Base-by-base conservation (phyloP, 257 asterid genomes). In the Mitragyna speciosa region DNA sequence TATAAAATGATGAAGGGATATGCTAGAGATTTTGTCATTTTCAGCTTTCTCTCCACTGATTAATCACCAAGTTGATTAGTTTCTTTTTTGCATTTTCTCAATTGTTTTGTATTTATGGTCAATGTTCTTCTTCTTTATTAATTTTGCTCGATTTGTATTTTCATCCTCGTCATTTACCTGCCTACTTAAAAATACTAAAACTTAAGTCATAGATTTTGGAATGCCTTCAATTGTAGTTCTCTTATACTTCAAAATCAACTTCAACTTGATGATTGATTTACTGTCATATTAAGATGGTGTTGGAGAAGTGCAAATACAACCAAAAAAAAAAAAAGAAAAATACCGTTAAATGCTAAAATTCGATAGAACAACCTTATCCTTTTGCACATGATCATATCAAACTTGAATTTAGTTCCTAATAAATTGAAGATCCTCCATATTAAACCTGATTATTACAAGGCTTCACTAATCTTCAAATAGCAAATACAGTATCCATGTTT, bases 31-130 rank as follows among this genome's bases (percentile, higher is more conserved):
- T 10, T 45, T 41, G 84, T 17, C 12, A 76, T 81, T 54, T 76
- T 45, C 66, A 81, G 84, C 70, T 76, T 81, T 70, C 73, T 81
- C 7, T 75, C 76, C 17, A 51, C 76, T 12, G 80, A 80, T 80
- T 52, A 71, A 73, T 73, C 63, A 7, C 26, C 67, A 17, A 17
- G 70, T 58, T 22, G 51, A 45, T 16, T 56, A 78, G 70, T 54
- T 52, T n/a, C 9, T 14, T 33, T 0, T 24, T n/a, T 39, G 6
- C 9, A 17, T 12, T 45, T 73, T 70, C 19, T 12, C 30, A 9
- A 31, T 8, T 49, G 45, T 45, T 48, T 9, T 9, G 0, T 9
- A 10, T 15, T 68, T 19, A 19, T 12, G 49, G 73, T 68, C n/a
- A 68, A 16, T 15, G 1, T 54, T 15, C 24, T 17, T 15, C 61